A percentile compares a stretch with the other conserved stretches of the same genome.
Conservation (phyloP, 2,329 filamentous ascomycete species). For the Amesomyces nigricolor region DNA sequence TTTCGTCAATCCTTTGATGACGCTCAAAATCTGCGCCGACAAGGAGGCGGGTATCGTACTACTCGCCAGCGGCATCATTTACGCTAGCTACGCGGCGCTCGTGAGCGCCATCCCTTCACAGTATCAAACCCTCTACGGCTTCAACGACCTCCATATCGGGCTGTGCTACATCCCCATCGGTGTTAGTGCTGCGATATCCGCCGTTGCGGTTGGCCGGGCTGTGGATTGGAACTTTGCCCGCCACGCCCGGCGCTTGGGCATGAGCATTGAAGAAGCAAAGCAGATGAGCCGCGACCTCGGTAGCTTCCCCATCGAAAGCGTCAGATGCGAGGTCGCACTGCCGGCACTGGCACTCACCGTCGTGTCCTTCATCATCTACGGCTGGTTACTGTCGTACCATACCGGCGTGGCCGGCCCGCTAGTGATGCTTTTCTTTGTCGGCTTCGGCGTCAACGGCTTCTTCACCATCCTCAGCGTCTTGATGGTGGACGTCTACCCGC, state of each 20-base stretch:
- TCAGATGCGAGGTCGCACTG: constrained; percentile 43
- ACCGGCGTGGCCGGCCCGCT: constrained; percentile 42
- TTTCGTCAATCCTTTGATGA: constrained; percentile 67
- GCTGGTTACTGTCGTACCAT: constrained; percentile 44
- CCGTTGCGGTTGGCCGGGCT: constrained; percentile 44
- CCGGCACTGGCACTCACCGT: constrained; percentile 48
- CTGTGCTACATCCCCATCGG: constrained; percentile 50
- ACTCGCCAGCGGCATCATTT: constrained; percentile 40
- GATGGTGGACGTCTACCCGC: constrained; percentile 52
- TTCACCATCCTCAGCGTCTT: constrained; percentile 49
- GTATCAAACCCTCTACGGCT: constrained; percentile 50
- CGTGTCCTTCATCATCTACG: constrained; percentile 44
- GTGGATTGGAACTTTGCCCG: constrained; percentile 65
- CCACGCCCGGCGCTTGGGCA: constrained; percentile 47
- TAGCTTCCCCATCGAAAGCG: constrained; percentile 47
- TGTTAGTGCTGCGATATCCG: constrained; percentile 43
- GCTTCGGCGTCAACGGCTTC: constrained; percentile 47
- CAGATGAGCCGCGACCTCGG: constrained; percentile 40
- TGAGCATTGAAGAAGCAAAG: constrained; percentile 44
- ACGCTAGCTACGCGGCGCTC: constrained; percentile 47
- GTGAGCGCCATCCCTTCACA: constrained; percentile 40
- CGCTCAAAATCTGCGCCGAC: constrained; percentile 67
- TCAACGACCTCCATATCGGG: constrained; percentile 50
- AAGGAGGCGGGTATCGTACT: constrained; percentile 60
- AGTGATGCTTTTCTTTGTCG: constrained; percentile 42